Base-by-base conservation (phyloP, 129 eudicot genomes). In the Escallonia rubra region DNA sequence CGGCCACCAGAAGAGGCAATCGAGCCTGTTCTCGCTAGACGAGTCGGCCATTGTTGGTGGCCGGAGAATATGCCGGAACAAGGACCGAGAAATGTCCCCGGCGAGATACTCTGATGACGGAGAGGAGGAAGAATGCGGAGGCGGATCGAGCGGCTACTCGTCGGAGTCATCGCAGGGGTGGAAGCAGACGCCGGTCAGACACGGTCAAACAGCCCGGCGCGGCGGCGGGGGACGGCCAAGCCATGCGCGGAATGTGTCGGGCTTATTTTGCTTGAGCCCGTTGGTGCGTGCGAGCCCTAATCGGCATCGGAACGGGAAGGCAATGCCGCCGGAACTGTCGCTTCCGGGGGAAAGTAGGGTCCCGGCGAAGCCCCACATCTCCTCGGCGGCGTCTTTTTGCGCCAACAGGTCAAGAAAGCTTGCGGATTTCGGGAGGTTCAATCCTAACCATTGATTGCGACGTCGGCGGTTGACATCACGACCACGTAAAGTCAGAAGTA, bases 231-330 rank as follows among this genome's bases (percentile, higher is more conserved):
- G 75, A 61, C 61, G 70, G 70, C 57, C 7, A 8, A 73, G 67
- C 59, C 82, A 68, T 9, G 42, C 65, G n/a, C 64, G 87, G 43
- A 86, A 74, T 41, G 51, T 78, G 2, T 75, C 87, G 0, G 87
- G 89, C 2, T 41, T 88, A 57, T 85, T 85, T 38, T 78, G 83
- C 63, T 45, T 82, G 72, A 82, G 96, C 43, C 96, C 96, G 6
- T 59, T 89, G 71, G 87, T 89, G 57, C 82, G 96, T 13, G 84
- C 96, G 10, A 87, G 89, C 63, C 97, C 96, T 34, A 81, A 73
- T 64, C 73, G 84, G 71, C 77, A 74, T 49, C 64, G 86, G 96
- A 89, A 62, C 61, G 84, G 81, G 72, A 88, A 82, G 55, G 83
- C 86, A 57, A 34, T 80, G 74, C 80, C 79, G 76, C 78, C 80